Base-by-base conservation (phyloP, 345 rosid genomes). In the Gossypium ekmanianum region DNA sequence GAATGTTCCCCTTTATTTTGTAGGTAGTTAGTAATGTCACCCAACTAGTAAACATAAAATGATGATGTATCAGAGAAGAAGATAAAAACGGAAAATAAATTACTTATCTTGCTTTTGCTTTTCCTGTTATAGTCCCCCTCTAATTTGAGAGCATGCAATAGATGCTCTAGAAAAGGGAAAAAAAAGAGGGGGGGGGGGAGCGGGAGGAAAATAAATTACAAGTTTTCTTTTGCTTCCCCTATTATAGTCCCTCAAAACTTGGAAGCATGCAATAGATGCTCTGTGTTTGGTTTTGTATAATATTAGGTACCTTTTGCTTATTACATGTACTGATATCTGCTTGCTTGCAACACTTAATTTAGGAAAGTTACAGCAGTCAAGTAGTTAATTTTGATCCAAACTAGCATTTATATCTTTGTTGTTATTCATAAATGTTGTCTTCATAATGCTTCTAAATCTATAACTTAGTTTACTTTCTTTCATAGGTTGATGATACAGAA, bases 401-500 rank as follows among this genome's bases (percentile, higher is more conserved):
- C 14, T 45, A 45, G 22, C 22, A 59, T 39, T 59, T 11, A 67
- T 67, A 9, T 59, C 44, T 13, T 58, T 41, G 11, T 26, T 59
- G 0, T 24, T 73, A 18, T 71, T 61, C 9, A 47, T 48, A 12
- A 13, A 73, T 52, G 41, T 27, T 29, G n/a, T 39, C 4, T 69
- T 58, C 75, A 4, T 57, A 2, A 44, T 20, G 16, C 4, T 50
- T 50, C 51, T 29, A 27, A 56, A 55, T 43, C 45, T 55, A n/a
- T 8, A 22, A 47, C 11, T 17, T 34, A 20, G 68, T 58, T 70
- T 43, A 34, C 57, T 41, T 58, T 65, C 44, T 73, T 70, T 71
- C 61, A 54, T 86, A 96, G 98, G 97, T 96, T 79, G 99, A 96
- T 81, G 99, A 96, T 81, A 88, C 97, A 29, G 98, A 92, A 79